Conservation (phyloP, 1,139 yeast species). For the Scheffersomyces quercinus region DNA sequence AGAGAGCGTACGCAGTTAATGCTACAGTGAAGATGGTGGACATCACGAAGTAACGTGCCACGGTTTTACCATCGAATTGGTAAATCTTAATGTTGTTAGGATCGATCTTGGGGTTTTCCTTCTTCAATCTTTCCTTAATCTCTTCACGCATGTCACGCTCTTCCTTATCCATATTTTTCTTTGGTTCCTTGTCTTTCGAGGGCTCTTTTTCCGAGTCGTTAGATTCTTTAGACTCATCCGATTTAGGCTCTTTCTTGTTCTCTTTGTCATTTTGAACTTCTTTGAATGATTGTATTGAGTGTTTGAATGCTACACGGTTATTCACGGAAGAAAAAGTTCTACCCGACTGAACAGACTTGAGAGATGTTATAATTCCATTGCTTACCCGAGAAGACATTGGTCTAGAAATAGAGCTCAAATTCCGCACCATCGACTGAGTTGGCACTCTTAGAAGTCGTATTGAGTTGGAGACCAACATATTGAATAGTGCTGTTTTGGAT, state of each 20-base stretch:
- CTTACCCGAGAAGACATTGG: no score
- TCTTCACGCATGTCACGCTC: slow-evolving; percentile 32
- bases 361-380: no score
- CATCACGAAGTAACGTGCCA: slow-evolving; percentile 13
- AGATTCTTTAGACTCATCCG: slow-evolving; percentile 2
- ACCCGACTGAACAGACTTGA: no score
- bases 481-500: no score
- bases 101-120: slow-evolving; percentile 32
- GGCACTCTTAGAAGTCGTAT: no score
- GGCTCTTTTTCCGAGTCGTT: slow-evolving; percentile 1
- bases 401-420: no score
- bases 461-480: no score
- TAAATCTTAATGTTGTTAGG: slow-evolving; percentile 34
- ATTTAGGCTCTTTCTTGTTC: slow-evolving; percentile 4
- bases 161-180: slow-evolving; percentile 11
- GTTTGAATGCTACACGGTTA: no score
- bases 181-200: slow-evolving; percentile 1
- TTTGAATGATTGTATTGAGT: no score
- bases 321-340: no score
- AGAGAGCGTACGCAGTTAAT: slow-evolving; percentile 14
- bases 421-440: no score
- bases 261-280: slow-evolving; percentile 6
- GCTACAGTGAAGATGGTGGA: slow-evolving; percentile 15
- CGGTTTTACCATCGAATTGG: slow-evolving; percentile 25
- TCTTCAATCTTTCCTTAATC: slow-evolving; percentile 30